These are phyloP conservation scores for Trichoderma polysporum DNA, from an alignment of 2,329 filamentous ascomycete species.

Conservation along the genomic window DNA sequence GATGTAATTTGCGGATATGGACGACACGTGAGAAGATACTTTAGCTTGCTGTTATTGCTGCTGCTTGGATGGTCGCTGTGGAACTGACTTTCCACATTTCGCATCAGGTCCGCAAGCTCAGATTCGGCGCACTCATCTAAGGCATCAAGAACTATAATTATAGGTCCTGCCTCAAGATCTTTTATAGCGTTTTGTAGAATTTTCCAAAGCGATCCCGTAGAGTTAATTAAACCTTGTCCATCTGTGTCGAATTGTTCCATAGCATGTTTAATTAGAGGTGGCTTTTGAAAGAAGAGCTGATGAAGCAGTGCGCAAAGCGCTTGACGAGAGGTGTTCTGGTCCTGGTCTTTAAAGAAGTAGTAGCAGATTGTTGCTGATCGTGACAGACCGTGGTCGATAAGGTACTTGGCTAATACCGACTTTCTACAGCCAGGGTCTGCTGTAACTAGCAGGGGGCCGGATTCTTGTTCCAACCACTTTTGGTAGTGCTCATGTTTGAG, in stretches of 20 bases:
- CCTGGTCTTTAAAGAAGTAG: conserved; percentile 45
- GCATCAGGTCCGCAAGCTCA: conserved; percentile 26
- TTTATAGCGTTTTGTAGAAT: conserved; percentile 31
- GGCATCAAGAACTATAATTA: conserved; percentile 40
- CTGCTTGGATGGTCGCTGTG: not conserved
- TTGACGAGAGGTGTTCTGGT: conserved; percentile 36
- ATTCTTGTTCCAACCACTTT: conserved; percentile 31
- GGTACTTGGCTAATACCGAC: conserved; percentile 37
- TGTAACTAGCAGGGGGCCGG: conserved; percentile 36
- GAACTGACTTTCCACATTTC: conserved; percentile 14
- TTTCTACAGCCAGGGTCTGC: conserved; percentile 43
- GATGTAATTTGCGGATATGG: conserved; percentile 34
- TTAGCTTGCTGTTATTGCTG: conserved; percentile 30
- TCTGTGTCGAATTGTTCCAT: conserved; percentile 29
- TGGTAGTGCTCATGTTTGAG: conserved; percentile 33
- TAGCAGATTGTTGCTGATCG: conserved; percentile 37
- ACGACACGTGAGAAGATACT: conserved; percentile 39
- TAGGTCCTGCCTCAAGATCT: conserved; percentile 31
- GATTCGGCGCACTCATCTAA: too few species aligned
- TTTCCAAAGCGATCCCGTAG: conserved; percentile 33
- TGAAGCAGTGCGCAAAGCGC: conserved; percentile 43
- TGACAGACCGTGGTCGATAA: too few species aligned
- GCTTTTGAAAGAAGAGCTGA: too few species aligned
- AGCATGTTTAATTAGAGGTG: conserved; percentile 36
- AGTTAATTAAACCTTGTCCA: conserved; percentile 29